A percentile compares a stretch with the other conserved stretches of the same genome.
Evolutionary conservation across 345 rosid genomes (phyloP).

Genomic region (Eucalyptus dawsonii): DNA sequence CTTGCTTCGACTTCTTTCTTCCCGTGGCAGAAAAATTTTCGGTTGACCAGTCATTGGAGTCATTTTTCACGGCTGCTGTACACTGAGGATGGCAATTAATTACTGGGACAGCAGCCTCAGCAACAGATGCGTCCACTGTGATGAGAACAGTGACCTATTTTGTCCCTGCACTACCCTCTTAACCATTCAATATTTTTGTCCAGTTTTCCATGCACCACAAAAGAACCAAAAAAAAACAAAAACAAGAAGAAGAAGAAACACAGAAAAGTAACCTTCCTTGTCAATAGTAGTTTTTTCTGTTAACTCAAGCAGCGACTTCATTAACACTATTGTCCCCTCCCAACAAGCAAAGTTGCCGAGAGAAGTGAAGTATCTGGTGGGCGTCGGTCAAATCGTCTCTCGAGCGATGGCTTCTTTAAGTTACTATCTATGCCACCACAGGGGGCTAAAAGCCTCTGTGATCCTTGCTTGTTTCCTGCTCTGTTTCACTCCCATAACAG

Average conservation of each 20-base stretch:
- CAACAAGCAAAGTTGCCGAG: not conserved
- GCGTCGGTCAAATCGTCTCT: not conserved
- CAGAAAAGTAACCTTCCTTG: not conserved
- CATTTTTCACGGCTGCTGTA: not conserved
- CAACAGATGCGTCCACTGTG: not conserved
- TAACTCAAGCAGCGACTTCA: not conserved
- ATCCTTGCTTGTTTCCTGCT: not conserved
- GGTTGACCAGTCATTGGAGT: not conserved
- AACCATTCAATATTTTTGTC: not conserved
- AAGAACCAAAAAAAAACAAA: not conserved
- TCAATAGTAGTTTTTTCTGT: not conserved
- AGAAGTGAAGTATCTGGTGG: not conserved
- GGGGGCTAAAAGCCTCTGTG: not conserved
- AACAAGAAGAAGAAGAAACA: not conserved
- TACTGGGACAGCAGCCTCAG: not conserved
- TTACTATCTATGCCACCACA: not conserved
- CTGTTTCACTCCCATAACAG: not conserved
- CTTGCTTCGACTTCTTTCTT: not conserved
- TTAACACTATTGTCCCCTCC: not conserved
- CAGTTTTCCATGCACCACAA: not conserved
- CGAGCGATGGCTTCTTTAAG: not conserved
- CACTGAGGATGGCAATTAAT: not conserved
- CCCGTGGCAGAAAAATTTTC: not conserved
- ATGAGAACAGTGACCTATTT: not conserved
- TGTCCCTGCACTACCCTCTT: not conserved